Evolutionary conservation across 2,329 filamentous ascomycete species (phyloP).

Genomic region (Diaporthe nobilis): DNA sequence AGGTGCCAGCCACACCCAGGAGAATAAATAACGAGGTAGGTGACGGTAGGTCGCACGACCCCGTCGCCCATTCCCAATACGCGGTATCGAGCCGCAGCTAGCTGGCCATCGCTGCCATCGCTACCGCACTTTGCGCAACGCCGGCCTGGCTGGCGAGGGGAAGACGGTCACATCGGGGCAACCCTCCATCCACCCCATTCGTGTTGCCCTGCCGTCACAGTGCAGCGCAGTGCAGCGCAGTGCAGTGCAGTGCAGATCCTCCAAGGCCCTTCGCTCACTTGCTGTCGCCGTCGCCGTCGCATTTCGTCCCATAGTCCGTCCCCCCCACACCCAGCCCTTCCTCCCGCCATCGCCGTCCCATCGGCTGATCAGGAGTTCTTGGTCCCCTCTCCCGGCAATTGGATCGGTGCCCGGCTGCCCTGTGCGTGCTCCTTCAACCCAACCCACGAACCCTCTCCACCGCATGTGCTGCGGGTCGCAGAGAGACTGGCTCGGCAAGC

Average conservation of each 20-base stretch:
- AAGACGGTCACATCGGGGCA: conserved; percentile 5
- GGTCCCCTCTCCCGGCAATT: conserved; percentile 22
- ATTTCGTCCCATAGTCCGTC: conserved; percentile 19
- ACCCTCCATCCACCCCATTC: background rate
- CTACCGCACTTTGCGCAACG: conserved; percentile 30
- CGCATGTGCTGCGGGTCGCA: background rate
- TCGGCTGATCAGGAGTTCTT: conserved; percentile 17
- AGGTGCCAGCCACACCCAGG: background rate
- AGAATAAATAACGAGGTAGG: background rate
- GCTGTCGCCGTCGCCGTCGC: background rate
- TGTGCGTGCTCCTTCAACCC: background rate
- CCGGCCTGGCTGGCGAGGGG: background rate
- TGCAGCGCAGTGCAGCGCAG: conserved; percentile 2
- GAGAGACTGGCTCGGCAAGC: conserved; percentile 2
- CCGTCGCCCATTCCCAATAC: conserved; percentile 21
- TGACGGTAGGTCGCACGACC: conserved; percentile 7
- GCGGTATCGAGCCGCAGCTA: conserved; percentile 30
- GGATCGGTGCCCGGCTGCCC: conserved; percentile 10
- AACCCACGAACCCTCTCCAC: conserved; percentile 7
- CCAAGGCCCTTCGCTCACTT: background rate
- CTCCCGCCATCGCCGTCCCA: conserved; percentile 23
- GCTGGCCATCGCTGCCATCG: conserved; percentile 13
- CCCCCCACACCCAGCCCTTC: background rate
- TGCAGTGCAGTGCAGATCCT: conserved; percentile 11
- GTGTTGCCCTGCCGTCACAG: conserved; percentile 17